Base-by-base conservation (phyloP, 1,139 yeast species). In the Pneumocystis sp. region DNA sequence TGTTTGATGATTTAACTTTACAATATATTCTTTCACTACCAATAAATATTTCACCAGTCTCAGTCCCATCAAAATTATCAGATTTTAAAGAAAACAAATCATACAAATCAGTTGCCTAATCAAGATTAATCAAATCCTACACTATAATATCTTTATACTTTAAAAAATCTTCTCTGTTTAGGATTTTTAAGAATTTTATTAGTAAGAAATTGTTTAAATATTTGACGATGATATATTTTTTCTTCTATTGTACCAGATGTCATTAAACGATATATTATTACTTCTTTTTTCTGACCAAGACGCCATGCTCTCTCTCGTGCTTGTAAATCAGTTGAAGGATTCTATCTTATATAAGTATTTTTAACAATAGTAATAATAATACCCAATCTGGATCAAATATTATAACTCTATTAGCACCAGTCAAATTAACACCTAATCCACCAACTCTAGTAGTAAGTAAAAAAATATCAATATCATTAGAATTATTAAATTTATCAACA, bases 231-330 rank as follows among this genome's bases (percentile, higher is more conserved):
- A 72, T 93, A 93, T 2, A 95, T 93, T 74, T 93, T 93, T 73
- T 93, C 98, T 73, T 93, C 99, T 63, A 93, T 95, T 0, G 97
- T 84, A 0, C 97, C 97, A 0, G 97, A 90, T 44, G 93, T 88
- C 90, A 93, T 89, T 61, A 93, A 77, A 66, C 98, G 78, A 71
- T 91, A 95, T 56, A 93, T 91, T 2, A 91, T 84, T n/a, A 93
- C 97, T 71, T 91, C 96, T 69, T 85, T 84, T 73, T 87, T 91
- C 73, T 93, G 98, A 0, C 98, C 98, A 68, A 93, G 80, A 70
- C 98, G 80, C 98, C 98, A 93, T 0, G 97, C 97, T 64, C 98
- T 77, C 74, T 93, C 98, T 69, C 98, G 79, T 0, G 98, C 98
- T 75, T 93, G 98, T 69, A 93, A 82, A 77, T 93, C 98, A 0